Conservation (phyloP, 192 early-diverging fungal genomes). For the Coemansia sp. region DNA sequence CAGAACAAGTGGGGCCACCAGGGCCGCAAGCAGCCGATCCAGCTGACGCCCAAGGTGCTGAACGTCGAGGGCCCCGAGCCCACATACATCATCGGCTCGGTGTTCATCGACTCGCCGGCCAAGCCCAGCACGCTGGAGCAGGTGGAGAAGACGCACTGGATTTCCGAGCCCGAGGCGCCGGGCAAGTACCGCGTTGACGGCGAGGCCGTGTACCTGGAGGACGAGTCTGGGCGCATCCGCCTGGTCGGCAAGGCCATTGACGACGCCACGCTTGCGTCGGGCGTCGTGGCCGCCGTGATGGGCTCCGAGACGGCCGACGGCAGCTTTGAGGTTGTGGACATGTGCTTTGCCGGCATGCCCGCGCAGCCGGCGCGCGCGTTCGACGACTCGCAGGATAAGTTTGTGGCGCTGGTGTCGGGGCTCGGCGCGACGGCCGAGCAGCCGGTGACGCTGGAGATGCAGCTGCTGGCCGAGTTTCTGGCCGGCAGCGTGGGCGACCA, state of each 20-base stretch:
- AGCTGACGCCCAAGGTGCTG: slow-evolving; percentile 61
- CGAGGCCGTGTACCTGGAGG: slow-evolving; percentile 72
- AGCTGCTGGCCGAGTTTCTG: slow-evolving; percentile 76
- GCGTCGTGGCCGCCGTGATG: slow-evolving; percentile 72
- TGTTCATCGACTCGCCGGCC: slow-evolving; percentile 79
- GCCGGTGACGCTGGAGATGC: slow-evolving; percentile 55
- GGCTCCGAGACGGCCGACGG: slow-evolving; percentile 73
- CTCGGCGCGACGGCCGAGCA: slow-evolving; percentile 54
- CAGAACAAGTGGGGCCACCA: slow-evolving; percentile 16
- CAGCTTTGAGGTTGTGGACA: slow-evolving; percentile 79
- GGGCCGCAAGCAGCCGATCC: neutral
- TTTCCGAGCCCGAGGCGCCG: slow-evolving; percentile 58
- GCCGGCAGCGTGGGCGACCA: slow-evolving; percentile 60
- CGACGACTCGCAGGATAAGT: slow-evolving; percentile 50
- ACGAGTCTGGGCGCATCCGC: slow-evolving; percentile 86
- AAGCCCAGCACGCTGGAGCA: slow-evolving; percentile 93
- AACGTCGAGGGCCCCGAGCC: slow-evolving; percentile 63
- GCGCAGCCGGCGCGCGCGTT: slow-evolving; percentile 47
- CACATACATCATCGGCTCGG: slow-evolving; percentile 79
- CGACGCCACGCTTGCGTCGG: slow-evolving; percentile 65
- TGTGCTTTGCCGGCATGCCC: slow-evolving; percentile 69
- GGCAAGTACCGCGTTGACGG: slow-evolving; percentile 63
- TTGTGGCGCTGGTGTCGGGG: slow-evolving; percentile 80
- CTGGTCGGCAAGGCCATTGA: slow-evolving; percentile 62
- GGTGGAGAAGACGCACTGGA: slow-evolving; percentile 75